phyloP scores from a whole-genome alignment of 495 filamentous ascomycete species.

The Annulohypoxylon nitens region DNA sequence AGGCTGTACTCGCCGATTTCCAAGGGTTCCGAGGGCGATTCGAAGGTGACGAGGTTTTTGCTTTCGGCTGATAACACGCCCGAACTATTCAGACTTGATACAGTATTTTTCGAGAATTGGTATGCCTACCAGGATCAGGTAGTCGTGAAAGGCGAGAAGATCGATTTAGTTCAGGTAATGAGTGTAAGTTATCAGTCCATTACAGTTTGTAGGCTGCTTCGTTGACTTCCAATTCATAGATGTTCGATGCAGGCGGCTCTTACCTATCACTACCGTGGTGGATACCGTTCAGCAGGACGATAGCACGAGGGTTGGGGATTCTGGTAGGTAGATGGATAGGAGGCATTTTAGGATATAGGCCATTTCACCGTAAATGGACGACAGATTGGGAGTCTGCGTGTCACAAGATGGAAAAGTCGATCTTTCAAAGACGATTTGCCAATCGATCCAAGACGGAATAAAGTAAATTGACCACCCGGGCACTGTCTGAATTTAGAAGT shows the following conservation, averaged over 20 bases:
- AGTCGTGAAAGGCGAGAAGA: constrained; percentile 53
- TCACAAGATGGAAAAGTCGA: constrained; percentile 57
- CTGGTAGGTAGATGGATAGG: constrained; percentile 66
- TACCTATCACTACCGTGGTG: constrained; percentile 62
- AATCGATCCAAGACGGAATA: constrained; percentile 36
- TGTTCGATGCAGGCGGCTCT: constrained; percentile 63
- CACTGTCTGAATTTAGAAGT: constrained; percentile 2
- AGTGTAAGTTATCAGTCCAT: constrained; percentile 50
- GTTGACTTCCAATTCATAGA: constrained; percentile 46
- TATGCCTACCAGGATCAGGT: constrained; percentile 66
- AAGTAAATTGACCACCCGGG: not conserved
- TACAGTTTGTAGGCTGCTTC: not conserved
- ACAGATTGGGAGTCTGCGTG: constrained; percentile 65
- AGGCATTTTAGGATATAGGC: constrained; percentile 65
- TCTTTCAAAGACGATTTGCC: constrained; percentile 56
- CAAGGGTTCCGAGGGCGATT: constrained; percentile 28
- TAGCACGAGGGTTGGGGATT: constrained; percentile 57
- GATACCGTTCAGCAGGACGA: constrained; percentile 58
- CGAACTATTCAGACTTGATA: constrained; percentile 57
- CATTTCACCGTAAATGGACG: constrained; percentile 64
- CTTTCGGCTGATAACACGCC: constrained; percentile 52
- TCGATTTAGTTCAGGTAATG: constrained; percentile 62
- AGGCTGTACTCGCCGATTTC: constrained; percentile 53
- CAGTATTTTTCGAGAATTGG: constrained; percentile 68
- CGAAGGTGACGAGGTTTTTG: constrained; percentile 45